Base-by-base conservation (phyloP, 116 monocot species). In the Papilionanthe hybrid region DNA sequence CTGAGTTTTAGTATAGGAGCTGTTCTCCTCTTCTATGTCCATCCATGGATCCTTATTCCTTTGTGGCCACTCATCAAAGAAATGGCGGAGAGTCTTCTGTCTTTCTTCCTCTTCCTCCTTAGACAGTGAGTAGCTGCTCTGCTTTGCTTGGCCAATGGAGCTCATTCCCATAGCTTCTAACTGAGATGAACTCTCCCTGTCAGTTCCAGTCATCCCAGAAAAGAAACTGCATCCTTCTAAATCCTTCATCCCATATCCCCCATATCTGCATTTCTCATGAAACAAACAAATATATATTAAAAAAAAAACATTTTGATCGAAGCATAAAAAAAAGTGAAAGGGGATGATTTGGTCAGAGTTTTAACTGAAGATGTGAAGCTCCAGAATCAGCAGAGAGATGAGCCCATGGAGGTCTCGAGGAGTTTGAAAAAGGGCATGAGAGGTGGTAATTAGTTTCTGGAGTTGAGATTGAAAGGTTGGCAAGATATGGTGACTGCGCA, bases 1-100 rank as follows among this genome's bases (percentile, higher is more conserved):
- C 77, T 93, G 93, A 79, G 95, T 93, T 83, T 88, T 94, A 25
- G 84, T 77, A 74, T 78, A 69, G 67, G 57, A 50, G 74, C 18
- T 25, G 30, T 73, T 32, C 13, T 81, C 86, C 55, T 72, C 84
- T 28, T 86, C 88, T 10, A 87, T 18, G 22, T 82, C 87, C 76
- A 89, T 80, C 91, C 91, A 91, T 19, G 89, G 76, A 19, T 78
- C 84, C 58, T 78, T 86, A 63, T 30, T 83, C 83, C 86, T 87
- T 60, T 79, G 77, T 11, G 89, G 91, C 92, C 53, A 55, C 29
- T 77, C 50, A 42, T 77, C 55, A 12, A 77, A 77, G 28, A 49
- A 77, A 55, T 49, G 77, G 3, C 55, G 77, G 10, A 77, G 77
- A 28, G 53, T 89, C 81, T 82, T 89, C 86, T 80, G 81, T 15